These are phyloP conservation scores for Fraxinus floribunda DNA, from an alignment of 305 asterid species.

Conservation along the genomic window DNA sequence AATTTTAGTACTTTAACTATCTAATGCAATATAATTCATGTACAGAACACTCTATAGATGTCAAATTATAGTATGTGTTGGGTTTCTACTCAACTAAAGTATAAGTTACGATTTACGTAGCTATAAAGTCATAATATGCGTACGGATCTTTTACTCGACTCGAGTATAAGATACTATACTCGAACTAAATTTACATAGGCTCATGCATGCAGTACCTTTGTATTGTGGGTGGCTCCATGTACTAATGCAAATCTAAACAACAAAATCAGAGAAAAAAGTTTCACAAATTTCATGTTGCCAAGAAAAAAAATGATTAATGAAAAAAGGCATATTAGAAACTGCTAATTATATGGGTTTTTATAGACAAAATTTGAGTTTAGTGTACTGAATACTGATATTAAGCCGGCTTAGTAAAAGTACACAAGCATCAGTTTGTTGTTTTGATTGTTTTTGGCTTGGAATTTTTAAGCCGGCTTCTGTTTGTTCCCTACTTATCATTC, in stretches of 20 bases:
- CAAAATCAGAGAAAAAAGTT: constrained; percentile 24
- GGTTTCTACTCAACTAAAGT: background rate
- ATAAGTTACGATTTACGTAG: background rate
- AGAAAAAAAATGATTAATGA: constrained; percentile 8
- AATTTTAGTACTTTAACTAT: background rate
- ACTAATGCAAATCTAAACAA: constrained; percentile 28
- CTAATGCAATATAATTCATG: background rate
- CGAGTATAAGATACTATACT: background rate
- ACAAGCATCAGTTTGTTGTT: constrained; percentile 16
- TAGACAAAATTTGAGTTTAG: constrained; percentile 17
- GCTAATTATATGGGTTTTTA: constrained; percentile 28
- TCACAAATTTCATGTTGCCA: constrained; percentile 28
- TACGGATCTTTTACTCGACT: background rate
- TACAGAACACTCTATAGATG: background rate
- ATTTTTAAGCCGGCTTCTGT: constrained; percentile 34
- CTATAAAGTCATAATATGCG: background rate
- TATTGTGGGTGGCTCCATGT: constrained; percentile 24
- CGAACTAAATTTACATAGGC: background rate
- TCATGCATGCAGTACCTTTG: constrained; percentile 32
- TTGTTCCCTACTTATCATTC: constrained; percentile 6
- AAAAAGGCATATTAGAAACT: constrained; percentile 12
- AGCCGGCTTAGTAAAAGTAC: constrained; percentile 24
- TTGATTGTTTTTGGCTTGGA: constrained; percentile 28
- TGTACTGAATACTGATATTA: background rate
- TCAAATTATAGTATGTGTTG: background rate